Conservation (phyloP, 305 asterid species). For the Rubia tinctorum region DNA sequence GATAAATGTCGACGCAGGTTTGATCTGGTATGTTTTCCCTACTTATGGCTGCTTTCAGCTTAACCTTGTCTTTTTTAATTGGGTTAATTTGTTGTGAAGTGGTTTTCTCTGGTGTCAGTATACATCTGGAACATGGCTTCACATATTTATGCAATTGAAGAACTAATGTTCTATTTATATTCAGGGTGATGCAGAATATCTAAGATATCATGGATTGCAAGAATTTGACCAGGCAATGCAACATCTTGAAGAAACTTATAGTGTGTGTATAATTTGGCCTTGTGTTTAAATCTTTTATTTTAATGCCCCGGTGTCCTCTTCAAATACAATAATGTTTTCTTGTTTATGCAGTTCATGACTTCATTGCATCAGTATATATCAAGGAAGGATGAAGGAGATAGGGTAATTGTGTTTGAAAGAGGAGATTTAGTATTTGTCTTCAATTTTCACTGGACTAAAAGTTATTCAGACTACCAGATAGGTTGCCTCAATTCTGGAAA, state of each 20-base stretch:
- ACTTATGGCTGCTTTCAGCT: background rate
- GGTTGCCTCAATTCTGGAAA: slow-evolving; percentile 96
- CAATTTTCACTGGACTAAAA: slow-evolving; percentile 84
- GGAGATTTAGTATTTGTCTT: slow-evolving; percentile 85
- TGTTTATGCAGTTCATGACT: slow-evolving; percentile 83
- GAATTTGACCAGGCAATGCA: slow-evolving; percentile 99
- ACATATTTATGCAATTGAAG: background rate
- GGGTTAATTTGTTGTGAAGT: background rate
- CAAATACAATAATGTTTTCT: slow-evolving; percentile 1
- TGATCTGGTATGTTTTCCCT: slow-evolving; percentile 65
- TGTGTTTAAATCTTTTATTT: background rate
- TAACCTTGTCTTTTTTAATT: background rate
- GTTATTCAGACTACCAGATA: slow-evolving; percentile 76
- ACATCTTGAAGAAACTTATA: slow-evolving; percentile 84
- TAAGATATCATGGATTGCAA: slow-evolving; percentile 90
- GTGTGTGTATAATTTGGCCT: slow-evolving; percentile 47
- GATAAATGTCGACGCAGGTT: slow-evolving; percentile 98
- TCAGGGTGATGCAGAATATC: slow-evolving; percentile 87
- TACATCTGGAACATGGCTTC: background rate
- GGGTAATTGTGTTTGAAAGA: slow-evolving; percentile 72
- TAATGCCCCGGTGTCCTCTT: background rate
- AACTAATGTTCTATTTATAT: slow-evolving; percentile 29
- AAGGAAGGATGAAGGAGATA: slow-evolving; percentile 80
- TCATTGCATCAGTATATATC: slow-evolving; percentile 91
- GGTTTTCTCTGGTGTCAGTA: background rate